A percentile compares a stretch with the other conserved stretches of the same genome.
phyloP scores from a whole-genome alignment of 805 yeast genomes.

The Barnettozyma californica region DNA sequence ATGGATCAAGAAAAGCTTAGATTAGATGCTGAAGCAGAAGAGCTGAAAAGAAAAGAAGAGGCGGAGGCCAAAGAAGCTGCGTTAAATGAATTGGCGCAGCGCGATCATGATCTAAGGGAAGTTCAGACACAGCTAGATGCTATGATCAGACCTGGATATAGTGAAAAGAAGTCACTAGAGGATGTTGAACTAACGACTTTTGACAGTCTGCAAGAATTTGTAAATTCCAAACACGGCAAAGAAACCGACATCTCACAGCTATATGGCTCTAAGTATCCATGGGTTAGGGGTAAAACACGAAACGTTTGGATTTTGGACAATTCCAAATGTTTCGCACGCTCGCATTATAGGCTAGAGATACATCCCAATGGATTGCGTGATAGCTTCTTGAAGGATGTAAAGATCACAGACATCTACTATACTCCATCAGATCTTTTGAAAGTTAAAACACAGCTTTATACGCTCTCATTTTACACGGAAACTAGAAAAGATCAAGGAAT shows the following conservation, averaged over 20 bases:
- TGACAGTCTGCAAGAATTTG: slow-evolving; percentile 34
- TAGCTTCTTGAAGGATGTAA: slow-evolving; percentile 14
- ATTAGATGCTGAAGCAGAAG: slow-evolving; percentile 16
- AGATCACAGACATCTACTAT: slow-evolving; percentile 4
- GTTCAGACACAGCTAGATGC: background rate
- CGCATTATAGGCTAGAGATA: slow-evolving; percentile 24
- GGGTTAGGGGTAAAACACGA: slow-evolving; percentile 28
- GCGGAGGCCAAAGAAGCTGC: slow-evolving; percentile 6
- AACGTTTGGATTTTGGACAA: slow-evolving; percentile 29
- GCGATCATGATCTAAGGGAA: slow-evolving; percentile 6
- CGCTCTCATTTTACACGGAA: slow-evolving; percentile 15
- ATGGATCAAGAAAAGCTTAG: slow-evolving; percentile 24
- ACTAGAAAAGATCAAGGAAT: background rate
- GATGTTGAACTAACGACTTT: slow-evolving; percentile 26
- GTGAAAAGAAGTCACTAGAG: background rate
- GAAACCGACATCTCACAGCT: slow-evolving; percentile 7
- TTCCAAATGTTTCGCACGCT: slow-evolving; percentile 13
- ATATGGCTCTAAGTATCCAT: slow-evolving; percentile 27
- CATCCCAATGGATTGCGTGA: slow-evolving; percentile 13
- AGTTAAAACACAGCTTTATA: slow-evolving; percentile 18
- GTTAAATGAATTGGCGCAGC: background rate
- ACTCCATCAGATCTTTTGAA: slow-evolving; percentile 11
- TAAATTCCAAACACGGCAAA: slow-evolving; percentile 7
- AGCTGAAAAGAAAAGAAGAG: slow-evolving; percentile 8
- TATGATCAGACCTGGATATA: background rate